Base-by-base conservation (phyloP, 73 alveolate genomes). In the Stentor roeselii region DNA sequence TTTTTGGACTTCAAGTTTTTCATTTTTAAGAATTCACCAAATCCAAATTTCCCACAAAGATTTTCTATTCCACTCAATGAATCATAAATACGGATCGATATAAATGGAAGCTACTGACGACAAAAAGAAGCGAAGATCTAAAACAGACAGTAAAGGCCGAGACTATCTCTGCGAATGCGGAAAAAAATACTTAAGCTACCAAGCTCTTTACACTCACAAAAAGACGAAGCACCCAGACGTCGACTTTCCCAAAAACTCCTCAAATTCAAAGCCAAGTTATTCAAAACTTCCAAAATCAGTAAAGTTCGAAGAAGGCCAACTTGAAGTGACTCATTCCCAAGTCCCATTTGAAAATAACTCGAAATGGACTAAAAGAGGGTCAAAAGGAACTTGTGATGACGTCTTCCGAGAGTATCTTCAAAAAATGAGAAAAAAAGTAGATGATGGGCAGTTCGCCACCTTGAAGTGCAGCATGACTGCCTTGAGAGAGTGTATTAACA, bases 171-270 rank as follows among this genome's bases (percentile, higher is more conserved):
- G 99, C 90, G 97, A 93, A 59, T 97, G 99, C 87, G 99, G 98
- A 39, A 97, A 97, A 91, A 94, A 95, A 84, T 97, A 97, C 91
- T 92, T 97, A 76, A 86, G 97, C 59, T 97, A 97, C 90, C 99
- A 99, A 59, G 99, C 99, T 6, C 97, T 97, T 50, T 97, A 97
- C 89, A 96, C 99, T 39, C 99, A 97, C 84, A 93, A 90, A 84
- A 97, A 95, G 90, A 83, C 96, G 37, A 97, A 97, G 90, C 99
- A 97, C 86, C 90, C 90, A 75, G 98, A 97, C 11, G 88, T 85
- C 67, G 1, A 83, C 90, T 61, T 87, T 85, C 42, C 37, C 80
- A 0, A 67, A 21, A 21, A 21, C 0, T 0, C 34, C 34, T 15
- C 11, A n/a, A 67, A 67, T 21, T 15, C 21, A 67, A 40, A 67